These are phyloP conservation scores for Tardiomyces blankii DNA, from an alignment of 1,139 yeast species.

Conservation along the genomic window DNA sequence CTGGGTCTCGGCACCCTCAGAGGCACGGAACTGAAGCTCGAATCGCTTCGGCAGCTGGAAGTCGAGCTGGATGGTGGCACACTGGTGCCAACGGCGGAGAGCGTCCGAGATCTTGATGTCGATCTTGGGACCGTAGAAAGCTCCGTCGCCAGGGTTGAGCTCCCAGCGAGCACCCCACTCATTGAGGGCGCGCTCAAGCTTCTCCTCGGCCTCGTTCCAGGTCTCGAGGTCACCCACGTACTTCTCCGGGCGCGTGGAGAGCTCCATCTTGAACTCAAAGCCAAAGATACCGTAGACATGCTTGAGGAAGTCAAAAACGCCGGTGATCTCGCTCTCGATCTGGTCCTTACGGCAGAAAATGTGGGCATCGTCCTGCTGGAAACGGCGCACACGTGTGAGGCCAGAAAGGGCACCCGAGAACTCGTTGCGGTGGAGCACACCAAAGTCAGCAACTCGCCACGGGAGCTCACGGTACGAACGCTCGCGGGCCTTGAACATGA, in stretches of 20 bases:
- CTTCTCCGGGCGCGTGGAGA: slow-evolving; percentile 84
- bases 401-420: slow-evolving; percentile 93
- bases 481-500: slow-evolving; percentile 71
- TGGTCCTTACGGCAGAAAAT: slow-evolving; percentile 84
- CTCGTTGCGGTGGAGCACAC: slow-evolving; percentile 92
- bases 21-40: slow-evolving; percentile 64
- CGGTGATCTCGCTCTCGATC: slow-evolving; percentile 64
- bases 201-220: slow-evolving; percentile 79
- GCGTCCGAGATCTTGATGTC: slow-evolving; percentile 91
- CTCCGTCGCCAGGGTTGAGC: slow-evolving; percentile 93
- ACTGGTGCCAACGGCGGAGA: slow-evolving; percentile 88
- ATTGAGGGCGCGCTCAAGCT: slow-evolving; percentile 55
- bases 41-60: slow-evolving; percentile 93
- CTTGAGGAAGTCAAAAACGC: slow-evolving; percentile 65
- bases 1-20: slow-evolving; percentile 15
- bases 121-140: slow-evolving; percentile 97
- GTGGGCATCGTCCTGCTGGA: slow-evolving; percentile 98
- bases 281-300: slow-evolving; percentile 75
- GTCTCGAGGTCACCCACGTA: slow-evolving; percentile 72
- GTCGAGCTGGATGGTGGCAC: slow-evolving; percentile 96
- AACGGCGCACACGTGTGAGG: slow-evolving; percentile 85
- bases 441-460: slow-evolving; percentile 79
- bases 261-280: slow-evolving; percentile 56
- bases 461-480: slow-evolving; percentile 88
- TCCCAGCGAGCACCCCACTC: slow-evolving; percentile 79